Evolutionary conservation across 1,284 basidiomycete genomes (phyloP), one percentile per base, ranked within the genome.

Genomic region (Puccinia brachypodii): DNA sequence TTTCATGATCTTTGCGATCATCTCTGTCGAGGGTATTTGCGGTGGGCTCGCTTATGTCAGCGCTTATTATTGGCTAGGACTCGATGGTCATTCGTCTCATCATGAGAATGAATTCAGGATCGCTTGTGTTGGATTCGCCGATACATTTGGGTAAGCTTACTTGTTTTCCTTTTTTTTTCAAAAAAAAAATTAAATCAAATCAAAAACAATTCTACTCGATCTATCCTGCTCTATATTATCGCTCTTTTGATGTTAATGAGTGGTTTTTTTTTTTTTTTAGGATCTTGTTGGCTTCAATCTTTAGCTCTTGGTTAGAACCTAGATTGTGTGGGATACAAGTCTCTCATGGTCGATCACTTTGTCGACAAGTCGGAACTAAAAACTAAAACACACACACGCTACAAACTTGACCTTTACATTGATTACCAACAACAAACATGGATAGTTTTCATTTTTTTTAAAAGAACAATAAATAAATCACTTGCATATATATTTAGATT

Each of bases 11-110:
- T 81, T 73, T 73, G 33, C n/a, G 0, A 89, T 95, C 69, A 91
- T 95, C 84, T 91, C 91, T 83, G 84, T 94, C 14, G 94, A 96
- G 86, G 94, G 94, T 8, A 89, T 95, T 58, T 96, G 94, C 83
- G 94, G 94, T 64, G 94, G 94, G 1, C 88, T 92, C n/a, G 93
- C 93, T n/a, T 96, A 96, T 80, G 60, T 81, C 22, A 68, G 72
- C 28, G 62, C 71, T 3, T 81, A 74, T 36, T 58, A 81, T 58
- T 81, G 79, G 79, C 53, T 81, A n/a, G 71, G 79, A 16, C 38
- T 40, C 13, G 62, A 76, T 14, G 36, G 47, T 25, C 38, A 76
- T 14, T 1, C 19, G 9, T 31, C 31, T 16, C 16, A 44, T n/a
- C 42, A 50, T 1, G 50, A 81, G 31, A 64, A 75, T 9, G 79